phyloP scores from a whole-genome alignment of 2,329 filamentous ascomycete species.

The Fusarium sp. region DNA sequence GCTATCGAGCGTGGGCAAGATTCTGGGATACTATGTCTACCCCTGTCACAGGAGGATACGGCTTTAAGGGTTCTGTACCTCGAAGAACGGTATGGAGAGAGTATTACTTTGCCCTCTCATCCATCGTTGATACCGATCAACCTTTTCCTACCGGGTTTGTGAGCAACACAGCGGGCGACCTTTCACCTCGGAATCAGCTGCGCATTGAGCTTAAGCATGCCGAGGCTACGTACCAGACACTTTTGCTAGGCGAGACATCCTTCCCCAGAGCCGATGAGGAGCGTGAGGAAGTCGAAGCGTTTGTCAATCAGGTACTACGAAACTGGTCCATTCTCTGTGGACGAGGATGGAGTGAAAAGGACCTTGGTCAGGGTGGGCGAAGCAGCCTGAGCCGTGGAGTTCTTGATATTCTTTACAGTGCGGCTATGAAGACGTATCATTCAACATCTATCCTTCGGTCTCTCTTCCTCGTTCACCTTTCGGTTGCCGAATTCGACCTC shows the following conservation, averaged over 20 bases:
- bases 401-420: slow-evolving; percentile 88
- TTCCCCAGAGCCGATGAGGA: slow-evolving; percentile 87
- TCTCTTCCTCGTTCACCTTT: slow-evolving; percentile 86
- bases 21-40: slow-evolving; percentile 69
- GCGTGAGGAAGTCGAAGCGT: slow-evolving; percentile 82
- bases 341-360: slow-evolving; percentile 79
- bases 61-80: slow-evolving; percentile 67
- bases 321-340: slow-evolving; percentile 90
- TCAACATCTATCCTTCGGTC: slow-evolving; percentile 88
- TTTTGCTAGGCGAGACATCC: slow-evolving; percentile 79
- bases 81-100: slow-evolving; percentile 81
- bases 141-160: slow-evolving; percentile 64
- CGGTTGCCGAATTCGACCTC: slow-evolving; percentile 90
- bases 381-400: slow-evolving; percentile 78
- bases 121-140: slow-evolving; percentile 74
- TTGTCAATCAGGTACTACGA: slow-evolving; percentile 78
- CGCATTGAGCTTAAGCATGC: slow-evolving; percentile 80
- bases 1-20: slow-evolving; percentile 73
- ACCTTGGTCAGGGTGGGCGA: slow-evolving; percentile 84
- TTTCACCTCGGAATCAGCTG: slow-evolving; percentile 70
- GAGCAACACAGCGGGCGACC: slow-evolving; percentile 53
- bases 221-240: slow-evolving; percentile 80
- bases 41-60: slow-evolving; percentile 62
- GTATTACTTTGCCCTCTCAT: slow-evolving; percentile 83
- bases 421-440: slow-evolving; percentile 93